A percentile compares a stretch with the other conserved stretches of the same genome.
These are phyloP conservation scores for Persicaria maculosa DNA, from an alignment of 148 eudicot species.

Conservation along the genomic window DNA sequence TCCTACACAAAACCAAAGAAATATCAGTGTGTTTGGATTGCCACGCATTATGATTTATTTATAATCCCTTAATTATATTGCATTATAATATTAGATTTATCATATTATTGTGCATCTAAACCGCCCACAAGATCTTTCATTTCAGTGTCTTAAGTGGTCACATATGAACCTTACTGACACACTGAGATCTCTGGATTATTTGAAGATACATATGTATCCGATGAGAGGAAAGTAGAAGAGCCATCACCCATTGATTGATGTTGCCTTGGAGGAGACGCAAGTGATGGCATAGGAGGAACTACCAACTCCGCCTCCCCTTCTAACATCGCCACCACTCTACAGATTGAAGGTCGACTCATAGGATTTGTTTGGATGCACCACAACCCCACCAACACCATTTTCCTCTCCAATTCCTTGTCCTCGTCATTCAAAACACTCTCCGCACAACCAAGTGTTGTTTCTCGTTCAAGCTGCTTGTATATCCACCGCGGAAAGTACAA, in stretches of 20 bases:
- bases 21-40: too few relatives aligned
- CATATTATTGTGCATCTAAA: too few relatives aligned
- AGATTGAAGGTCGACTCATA: neutral
- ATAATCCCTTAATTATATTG: too few relatives aligned
- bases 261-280: constrained; percentile 1
- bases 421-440: neutral
- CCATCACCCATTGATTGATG: neutral
- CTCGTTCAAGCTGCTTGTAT: constrained; percentile 15
- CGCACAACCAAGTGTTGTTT: neutral
- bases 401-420: neutral
- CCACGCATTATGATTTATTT: too few relatives aligned
- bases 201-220: neutral
- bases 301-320: neutral
- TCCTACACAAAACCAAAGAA: too few relatives aligned
- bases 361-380: constrained; percentile 4
- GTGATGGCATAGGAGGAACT: constrained; percentile 8
- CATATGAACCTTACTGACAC: too few relatives aligned
- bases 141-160: too few relatives aligned
- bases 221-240: neutral
- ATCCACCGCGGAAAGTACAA: constrained; percentile 42
- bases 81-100: too few relatives aligned
- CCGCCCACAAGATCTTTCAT: too few relatives aligned
- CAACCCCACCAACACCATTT: neutral
- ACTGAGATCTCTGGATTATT: neutral
- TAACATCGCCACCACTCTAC: neutral